Percentiles rank a stretch among this genome's conserved stretches.
phyloP scores from a whole-genome alignment of 805 yeast genomes.

The Saturnispora gosingensis region DNA sequence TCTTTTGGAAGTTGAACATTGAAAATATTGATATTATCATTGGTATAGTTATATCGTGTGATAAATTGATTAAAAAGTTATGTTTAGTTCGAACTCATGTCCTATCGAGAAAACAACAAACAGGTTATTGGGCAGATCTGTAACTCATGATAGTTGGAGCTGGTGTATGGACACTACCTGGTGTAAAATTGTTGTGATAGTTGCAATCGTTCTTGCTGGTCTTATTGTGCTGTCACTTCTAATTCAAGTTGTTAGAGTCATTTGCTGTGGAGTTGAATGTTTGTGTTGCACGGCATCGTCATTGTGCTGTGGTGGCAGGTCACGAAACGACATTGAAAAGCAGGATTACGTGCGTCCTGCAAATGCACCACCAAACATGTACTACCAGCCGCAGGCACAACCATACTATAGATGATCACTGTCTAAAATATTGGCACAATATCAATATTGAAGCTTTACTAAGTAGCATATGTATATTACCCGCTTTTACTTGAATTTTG shows the following conservation, averaged over 20 bases:
- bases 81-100: background rate
- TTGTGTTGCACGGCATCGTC: constrained; percentile 48
- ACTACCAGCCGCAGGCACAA: constrained; percentile 19
- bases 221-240: constrained; percentile 49
- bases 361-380: constrained; percentile 24
- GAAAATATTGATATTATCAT: background rate
- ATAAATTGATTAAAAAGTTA: background rate
- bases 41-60: background rate
- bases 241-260: constrained; percentile 44
- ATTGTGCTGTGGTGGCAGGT: constrained; percentile 38
- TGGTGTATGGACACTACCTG: constrained; percentile 70
- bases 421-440: background rate
- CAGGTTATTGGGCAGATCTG: background rate
- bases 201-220: constrained; percentile 53
- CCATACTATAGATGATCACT: constrained; percentile 12
- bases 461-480: background rate
- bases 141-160: constrained; percentile 40
- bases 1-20: background rate
- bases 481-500: background rate
- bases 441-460: background rate
- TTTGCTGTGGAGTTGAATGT: constrained; percentile 42
- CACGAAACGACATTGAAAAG: background rate
- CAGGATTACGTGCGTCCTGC: background rate
- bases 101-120: background rate
- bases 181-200: constrained; percentile 71